These are phyloP conservation scores for Lobosporangium transversale DNA, from an alignment of 192 early-diverging fungal genomes.

Conservation along the genomic window DNA sequence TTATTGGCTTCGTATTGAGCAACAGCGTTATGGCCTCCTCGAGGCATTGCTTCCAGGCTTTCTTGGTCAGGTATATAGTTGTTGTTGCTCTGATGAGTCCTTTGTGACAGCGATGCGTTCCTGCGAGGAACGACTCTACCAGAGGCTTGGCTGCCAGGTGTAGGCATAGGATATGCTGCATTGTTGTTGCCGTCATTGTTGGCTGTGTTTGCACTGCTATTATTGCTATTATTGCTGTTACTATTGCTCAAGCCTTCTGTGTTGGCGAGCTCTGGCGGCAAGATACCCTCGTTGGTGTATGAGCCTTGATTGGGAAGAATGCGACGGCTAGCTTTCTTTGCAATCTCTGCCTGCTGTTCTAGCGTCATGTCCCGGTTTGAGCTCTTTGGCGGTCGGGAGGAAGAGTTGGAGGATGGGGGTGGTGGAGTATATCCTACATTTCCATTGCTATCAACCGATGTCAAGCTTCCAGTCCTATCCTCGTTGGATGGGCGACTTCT, in stretches of 20 bases:
- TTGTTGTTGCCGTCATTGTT: constrained; percentile 12
- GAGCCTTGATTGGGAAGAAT: constrained; percentile 48
- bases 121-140: constrained; percentile 9
- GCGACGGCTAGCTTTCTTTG: constrained; percentile 43
- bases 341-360: constrained; percentile 48
- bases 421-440: constrained; percentile 40
- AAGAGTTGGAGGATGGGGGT: neutral
- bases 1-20: constrained; percentile 9
- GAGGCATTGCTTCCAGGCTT: constrained; percentile 2
- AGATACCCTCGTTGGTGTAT: constrained; percentile 40
- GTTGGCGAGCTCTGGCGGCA: constrained; percentile 12
- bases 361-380: constrained; percentile 21
- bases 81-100: constrained; percentile 7
- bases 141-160: neutral
- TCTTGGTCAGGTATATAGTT: constrained; percentile 8
- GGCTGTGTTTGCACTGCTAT: neutral
- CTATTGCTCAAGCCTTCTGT: constrained; percentile 3
- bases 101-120: constrained; percentile 40
- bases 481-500: constrained; percentile 21
- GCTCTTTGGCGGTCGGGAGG: constrained; percentile 22
- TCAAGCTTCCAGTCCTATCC: neutral
- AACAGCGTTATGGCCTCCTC: constrained; percentile 1
- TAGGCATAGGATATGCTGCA: neutral
- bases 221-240: neutral
- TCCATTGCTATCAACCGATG: constrained; percentile 19